A percentile compares a stretch with the other conserved stretches of the same genome.
Evolutionary conservation across 2,329 filamentous ascomycete species (phyloP).

Genomic region (Fusarium pseudonygamai): DNA sequence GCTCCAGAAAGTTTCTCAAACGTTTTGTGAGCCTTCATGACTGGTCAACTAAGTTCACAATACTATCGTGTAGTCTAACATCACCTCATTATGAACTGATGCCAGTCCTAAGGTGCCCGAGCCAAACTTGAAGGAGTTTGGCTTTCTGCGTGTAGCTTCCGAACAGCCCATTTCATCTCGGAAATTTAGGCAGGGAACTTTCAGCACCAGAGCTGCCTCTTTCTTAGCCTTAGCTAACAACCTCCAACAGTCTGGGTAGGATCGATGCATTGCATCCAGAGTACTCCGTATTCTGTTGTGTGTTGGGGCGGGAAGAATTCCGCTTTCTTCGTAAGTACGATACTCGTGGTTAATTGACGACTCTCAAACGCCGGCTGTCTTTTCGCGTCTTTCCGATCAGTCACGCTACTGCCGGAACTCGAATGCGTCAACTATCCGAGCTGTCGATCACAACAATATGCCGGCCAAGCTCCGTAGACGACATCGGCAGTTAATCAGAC

Average conservation of each 20-base stretch:
- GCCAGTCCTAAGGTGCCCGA: conserved; percentile 1
- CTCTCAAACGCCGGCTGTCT: not conserved
- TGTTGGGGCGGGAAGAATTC: not conserved
- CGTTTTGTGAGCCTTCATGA: not conserved
- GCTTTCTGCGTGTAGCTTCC: not conserved
- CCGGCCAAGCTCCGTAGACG: conserved; percentile 5
- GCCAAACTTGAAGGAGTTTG: conserved; percentile 2
- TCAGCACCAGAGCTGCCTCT: not conserved
- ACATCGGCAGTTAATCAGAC: conserved; percentile 20
- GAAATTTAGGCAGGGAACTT: not conserved
- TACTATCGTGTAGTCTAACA: not conserved
- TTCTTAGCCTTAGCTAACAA: not conserved
- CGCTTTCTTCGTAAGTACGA: conserved; percentile 2
- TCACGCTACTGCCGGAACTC: conserved; percentile 16
- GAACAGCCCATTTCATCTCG: conserved; percentile 6
- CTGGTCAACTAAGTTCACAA: conserved; percentile 17
- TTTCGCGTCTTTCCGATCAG: not conserved
- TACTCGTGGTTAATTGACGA: not conserved
- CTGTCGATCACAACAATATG: conserved; percentile 22
- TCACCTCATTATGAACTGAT: conserved; percentile 9
- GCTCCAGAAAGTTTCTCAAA: not conserved
- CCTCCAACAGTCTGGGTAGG: not conserved
- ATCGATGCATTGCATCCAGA: not conserved
- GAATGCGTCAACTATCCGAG: conserved; percentile 6
- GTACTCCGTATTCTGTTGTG: not conserved